Percentiles rank a stretch among this genome's conserved stretches.
phyloP scores from a whole-genome alignment of 495 filamentous ascomycete species.

The Geoglossum glabrum region DNA sequence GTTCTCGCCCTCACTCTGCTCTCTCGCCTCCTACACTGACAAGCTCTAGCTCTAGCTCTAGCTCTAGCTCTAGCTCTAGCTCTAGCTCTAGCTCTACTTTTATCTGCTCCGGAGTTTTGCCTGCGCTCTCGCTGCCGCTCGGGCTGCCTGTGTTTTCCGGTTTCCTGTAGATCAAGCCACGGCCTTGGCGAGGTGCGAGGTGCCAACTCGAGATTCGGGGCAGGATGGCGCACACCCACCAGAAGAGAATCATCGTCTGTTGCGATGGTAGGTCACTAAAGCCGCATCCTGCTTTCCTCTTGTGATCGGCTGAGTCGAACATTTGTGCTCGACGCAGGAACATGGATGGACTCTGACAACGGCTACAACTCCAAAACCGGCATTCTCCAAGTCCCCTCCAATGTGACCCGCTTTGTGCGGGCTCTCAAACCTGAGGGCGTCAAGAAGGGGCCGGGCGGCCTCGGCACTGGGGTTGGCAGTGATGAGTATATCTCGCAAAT shows the following conservation, averaged over 20 bases:
- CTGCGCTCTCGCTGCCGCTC: too few relatives aligned
- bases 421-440: conserved; percentile 16
- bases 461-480: neutral
- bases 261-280: conserved; percentile 18
- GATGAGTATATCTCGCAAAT: conserved; percentile 22
- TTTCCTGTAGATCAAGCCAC: too few relatives aligned
- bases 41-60: too few relatives aligned
- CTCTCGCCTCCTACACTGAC: too few relatives aligned
- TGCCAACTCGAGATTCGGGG: too few relatives aligned
- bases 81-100: too few relatives aligned
- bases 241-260: conserved; percentile 18
- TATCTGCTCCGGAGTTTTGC: too few relatives aligned
- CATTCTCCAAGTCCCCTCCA: conserved; percentile 20
- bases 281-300: neutral
- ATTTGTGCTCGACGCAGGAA: conserved; percentile 14
- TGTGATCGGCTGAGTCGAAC: neutral
- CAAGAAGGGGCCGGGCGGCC: conserved; percentile 7
- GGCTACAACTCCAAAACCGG: conserved; percentile 11
- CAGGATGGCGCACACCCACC: neutral
- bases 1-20: too few relatives aligned
- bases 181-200: too few relatives aligned
- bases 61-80: too few relatives aligned
- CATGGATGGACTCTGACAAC: conserved; percentile 21
- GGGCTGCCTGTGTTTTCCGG: too few relatives aligned
- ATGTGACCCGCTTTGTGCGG: conserved; percentile 24